These are phyloP conservation scores for Pleurotus eryngii DNA, from an alignment of 768 basidiomycete genomes.

Conservation along the genomic window DNA sequence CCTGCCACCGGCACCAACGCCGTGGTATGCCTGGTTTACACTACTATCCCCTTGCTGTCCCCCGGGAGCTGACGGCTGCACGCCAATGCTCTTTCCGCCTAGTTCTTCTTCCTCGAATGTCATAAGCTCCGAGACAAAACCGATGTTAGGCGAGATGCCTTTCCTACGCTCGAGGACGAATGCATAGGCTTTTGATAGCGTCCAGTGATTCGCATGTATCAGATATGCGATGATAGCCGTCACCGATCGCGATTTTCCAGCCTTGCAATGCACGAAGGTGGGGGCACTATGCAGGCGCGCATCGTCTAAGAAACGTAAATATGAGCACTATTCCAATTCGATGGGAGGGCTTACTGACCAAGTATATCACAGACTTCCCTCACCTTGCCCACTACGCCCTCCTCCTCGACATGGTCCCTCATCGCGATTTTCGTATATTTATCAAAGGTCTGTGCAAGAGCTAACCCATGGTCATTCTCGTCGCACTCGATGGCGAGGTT, in stretches of 20 bases:
- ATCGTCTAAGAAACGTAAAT: constrained; percentile 59
- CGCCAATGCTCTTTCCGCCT: constrained; percentile 71
- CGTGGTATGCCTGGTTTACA: constrained; percentile 28
- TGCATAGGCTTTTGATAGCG: constrained; percentile 83
- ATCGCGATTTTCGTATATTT: constrained; percentile 86
- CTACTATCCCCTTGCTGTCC: constrained; percentile 24
- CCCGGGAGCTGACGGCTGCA: constrained; percentile 38
- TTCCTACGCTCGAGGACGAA: constrained; percentile 92
- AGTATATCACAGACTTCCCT: constrained; percentile 83
- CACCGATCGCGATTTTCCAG: constrained; percentile 92
- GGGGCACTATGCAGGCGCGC: constrained; percentile 85
- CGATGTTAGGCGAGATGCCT: constrained; percentile 95
- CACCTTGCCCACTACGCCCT: constrained; percentile 77
- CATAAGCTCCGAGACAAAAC: constrained; percentile 97
- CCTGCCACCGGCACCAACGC: constrained; percentile 40
- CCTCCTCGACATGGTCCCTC: constrained; percentile 95
- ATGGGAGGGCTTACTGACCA: constrained; percentile 48
- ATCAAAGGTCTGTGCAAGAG: constrained; percentile 69
- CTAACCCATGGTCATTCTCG: constrained; percentile 68
- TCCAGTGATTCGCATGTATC: constrained; percentile 97
- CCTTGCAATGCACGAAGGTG: constrained; percentile 95
- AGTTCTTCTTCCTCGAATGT: constrained; percentile 91
- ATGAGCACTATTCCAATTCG: background rate
- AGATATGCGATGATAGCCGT: constrained; percentile 97
- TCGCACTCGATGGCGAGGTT: constrained; percentile 93